These are phyloP conservation scores for Boletus vinaceobasis DNA, from an alignment of 768 basidiomycete genomes.

Conservation along the genomic window DNA sequence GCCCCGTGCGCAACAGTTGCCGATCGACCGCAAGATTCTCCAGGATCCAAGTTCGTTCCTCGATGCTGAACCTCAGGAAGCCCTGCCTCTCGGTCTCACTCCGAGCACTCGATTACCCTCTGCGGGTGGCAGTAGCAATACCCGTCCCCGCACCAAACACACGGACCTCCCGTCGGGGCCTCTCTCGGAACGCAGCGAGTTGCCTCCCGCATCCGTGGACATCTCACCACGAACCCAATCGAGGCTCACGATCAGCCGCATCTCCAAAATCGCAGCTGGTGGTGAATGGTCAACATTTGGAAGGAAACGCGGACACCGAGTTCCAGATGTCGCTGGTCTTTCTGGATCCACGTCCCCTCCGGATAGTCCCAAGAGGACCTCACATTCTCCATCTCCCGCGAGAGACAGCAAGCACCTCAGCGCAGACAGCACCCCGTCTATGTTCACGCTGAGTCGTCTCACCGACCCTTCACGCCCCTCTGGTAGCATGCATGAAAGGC, in stretches of 20 bases:
- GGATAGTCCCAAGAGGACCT: constrained; percentile 9
- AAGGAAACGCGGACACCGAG: constrained; percentile 18
- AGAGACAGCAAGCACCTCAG: constrained; percentile 14
- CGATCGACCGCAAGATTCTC: constrained; percentile 28
- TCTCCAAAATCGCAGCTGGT: constrained; percentile 17
- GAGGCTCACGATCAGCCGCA: constrained; percentile 9
- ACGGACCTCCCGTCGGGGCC: not conserved
- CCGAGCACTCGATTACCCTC: constrained; percentile 27
- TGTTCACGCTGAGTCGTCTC: constrained; percentile 19
- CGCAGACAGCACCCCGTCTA: constrained; percentile 17
- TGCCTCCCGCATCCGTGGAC: constrained; percentile 2
- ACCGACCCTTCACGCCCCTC: constrained; percentile 16
- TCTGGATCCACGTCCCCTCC: constrained; percentile 11
- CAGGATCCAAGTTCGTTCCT: constrained; percentile 30
- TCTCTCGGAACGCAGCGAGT: not conserved
- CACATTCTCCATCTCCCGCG: constrained; percentile 21
- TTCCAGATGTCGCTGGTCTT: constrained; percentile 12
- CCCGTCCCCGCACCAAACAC: constrained; percentile 4
- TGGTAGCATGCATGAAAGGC: constrained; percentile 1
- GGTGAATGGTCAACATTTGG: constrained; percentile 39
- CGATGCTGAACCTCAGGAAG: constrained; percentile 11
- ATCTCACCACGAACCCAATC: constrained; percentile 12
- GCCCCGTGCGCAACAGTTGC: constrained; percentile 1
- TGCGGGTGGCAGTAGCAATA: not conserved
- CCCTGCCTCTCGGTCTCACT: constrained; percentile 22